Conservation (phyloP, 2,329 filamentous ascomycete genomes). For the Exserohilum rostratum region DNA sequence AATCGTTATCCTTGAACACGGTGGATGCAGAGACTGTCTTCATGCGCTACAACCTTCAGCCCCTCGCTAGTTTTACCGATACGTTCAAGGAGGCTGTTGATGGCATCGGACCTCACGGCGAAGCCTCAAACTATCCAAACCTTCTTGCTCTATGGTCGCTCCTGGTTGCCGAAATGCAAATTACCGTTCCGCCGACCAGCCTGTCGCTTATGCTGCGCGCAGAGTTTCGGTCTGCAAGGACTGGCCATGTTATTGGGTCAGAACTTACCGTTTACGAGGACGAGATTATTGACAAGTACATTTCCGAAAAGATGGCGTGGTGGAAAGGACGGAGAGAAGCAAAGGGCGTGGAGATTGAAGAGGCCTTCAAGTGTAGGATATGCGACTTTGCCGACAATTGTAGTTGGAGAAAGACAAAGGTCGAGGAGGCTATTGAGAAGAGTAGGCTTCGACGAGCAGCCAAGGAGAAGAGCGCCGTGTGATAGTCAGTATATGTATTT, state of each 20-base stretch:
- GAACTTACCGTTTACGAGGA: conserved; percentile 71
- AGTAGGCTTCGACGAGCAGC: conserved; percentile 29
- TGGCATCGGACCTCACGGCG: conserved; percentile 56
- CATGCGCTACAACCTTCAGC: conserved; percentile 71
- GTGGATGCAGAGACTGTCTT: conserved; percentile 74
- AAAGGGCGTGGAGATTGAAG: conserved; percentile 77
- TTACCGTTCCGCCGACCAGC: conserved; percentile 57
- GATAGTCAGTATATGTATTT: neutral
- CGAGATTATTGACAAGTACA: conserved; percentile 66
- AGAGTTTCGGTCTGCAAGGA: conserved; percentile 58
- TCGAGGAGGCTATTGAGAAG: conserved; percentile 62
- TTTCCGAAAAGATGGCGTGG: conserved; percentile 77
- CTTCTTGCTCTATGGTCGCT: conserved; percentile 65
- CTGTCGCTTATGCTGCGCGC: conserved; percentile 60
- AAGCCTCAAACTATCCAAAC: conserved; percentile 64
- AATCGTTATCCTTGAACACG: conserved; percentile 71
- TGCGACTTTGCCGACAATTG: conserved; percentile 85
- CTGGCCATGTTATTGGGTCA: conserved; percentile 61
- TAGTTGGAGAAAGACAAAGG: conserved; percentile 74
- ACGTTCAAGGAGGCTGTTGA: conserved; percentile 78
- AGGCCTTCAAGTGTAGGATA: conserved; percentile 83
- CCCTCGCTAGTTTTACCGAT: conserved; percentile 73
- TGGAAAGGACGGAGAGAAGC: conserved; percentile 80
- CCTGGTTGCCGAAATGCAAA: conserved; percentile 66
- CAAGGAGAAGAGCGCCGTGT: conserved; percentile 37